Evolutionary conservation across 2,329 filamentous ascomycete genomes (phyloP), one percentile per base, ranked within the genome.

Genomic region (Monosporascus sp.): DNA sequence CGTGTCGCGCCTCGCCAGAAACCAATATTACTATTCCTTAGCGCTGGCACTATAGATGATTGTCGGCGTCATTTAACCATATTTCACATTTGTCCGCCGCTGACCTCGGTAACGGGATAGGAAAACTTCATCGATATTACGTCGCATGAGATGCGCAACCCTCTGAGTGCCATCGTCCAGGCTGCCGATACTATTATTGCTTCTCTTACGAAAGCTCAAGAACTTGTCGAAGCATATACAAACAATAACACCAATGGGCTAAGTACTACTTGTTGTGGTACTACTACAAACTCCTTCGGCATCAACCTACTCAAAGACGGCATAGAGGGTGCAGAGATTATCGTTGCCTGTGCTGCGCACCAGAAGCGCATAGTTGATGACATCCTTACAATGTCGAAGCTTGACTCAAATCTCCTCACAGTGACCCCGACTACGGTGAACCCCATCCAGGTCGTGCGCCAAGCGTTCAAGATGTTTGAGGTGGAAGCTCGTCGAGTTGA

Each of bases 101-200:
- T 43, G 22, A 43, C 39, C 18, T 43, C 22, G 39, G 9, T 18
- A 20, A 14, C 18, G 17, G 43, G 25, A 31, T 31, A 46, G 64
- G 87, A 92, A 62, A 88, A 88, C 58, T 91, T 91, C 62, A 89
- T 92, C 62, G 88, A 90, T 67, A 89, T 90, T 74, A 82, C 80
- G 1, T 83, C 81, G 15, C 86, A 89, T 64, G 86, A 88, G 64
- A 86, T 89, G 80, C 78, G 87, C 25, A 90, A 90, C 60, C 87
- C 87, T 1, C 72, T 90, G 25, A 85, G 81, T 44, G 87, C 87
- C 1, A 90, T 90, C 18, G 71, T 90, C 27, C 87, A 90, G 65
- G 89, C 86, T 64, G 85, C 86, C 1, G 87, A 90, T 57, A 85
- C 86, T 51, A 88, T 90, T 31, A 77, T 79, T 17, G 77, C 76